Conservation (phyloP, 2,329 filamentous ascomycete genomes). For the Rhinocladiella similis region DNA sequence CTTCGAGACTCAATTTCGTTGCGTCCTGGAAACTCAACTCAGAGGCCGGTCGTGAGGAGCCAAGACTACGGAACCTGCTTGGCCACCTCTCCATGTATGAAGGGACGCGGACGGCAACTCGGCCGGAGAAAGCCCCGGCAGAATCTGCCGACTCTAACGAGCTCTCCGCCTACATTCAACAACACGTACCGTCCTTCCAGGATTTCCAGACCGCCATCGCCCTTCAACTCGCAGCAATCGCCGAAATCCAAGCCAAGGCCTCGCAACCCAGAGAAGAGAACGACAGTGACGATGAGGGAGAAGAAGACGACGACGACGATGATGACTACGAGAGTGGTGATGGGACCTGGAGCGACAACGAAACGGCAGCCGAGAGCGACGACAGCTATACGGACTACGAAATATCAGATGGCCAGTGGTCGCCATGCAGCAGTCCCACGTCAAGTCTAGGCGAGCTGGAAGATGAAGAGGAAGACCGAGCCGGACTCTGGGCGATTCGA, state of each 20-base stretch:
- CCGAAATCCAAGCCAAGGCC: conserved; percentile 4
- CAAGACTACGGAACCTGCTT: conserved; percentile 19
- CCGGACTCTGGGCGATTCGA: conserved; percentile 21
- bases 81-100: conserved; percentile 26
- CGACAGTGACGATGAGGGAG: neutral
- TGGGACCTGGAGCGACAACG: conserved; percentile 17
- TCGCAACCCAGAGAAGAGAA: conserved; percentile 4
- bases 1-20: conserved; percentile 18
- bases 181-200: conserved; percentile 19
- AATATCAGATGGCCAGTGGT: conserved; percentile 11
- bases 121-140: neutral
- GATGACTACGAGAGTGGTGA: conserved; percentile 16
- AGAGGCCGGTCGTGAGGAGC: conserved; percentile 19
- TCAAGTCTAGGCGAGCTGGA: conserved; percentile 10
- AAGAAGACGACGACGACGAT: neutral
- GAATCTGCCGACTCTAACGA: conserved; percentile 1
- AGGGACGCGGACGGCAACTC: conserved; percentile 1
- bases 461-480: conserved; percentile 10
- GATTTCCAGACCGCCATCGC: conserved; percentile 24
- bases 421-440: conserved; percentile 17
- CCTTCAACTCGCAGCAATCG: conserved; percentile 18
- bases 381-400: conserved; percentile 24
- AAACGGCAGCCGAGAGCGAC: conserved; percentile 19
- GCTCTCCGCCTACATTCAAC: conserved; percentile 13
- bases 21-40: conserved; percentile 22